These are phyloP conservation scores for Xylariaceae sp. DNA, from an alignment of 2,329 filamentous ascomycete genomes.

Conservation along the genomic window DNA sequence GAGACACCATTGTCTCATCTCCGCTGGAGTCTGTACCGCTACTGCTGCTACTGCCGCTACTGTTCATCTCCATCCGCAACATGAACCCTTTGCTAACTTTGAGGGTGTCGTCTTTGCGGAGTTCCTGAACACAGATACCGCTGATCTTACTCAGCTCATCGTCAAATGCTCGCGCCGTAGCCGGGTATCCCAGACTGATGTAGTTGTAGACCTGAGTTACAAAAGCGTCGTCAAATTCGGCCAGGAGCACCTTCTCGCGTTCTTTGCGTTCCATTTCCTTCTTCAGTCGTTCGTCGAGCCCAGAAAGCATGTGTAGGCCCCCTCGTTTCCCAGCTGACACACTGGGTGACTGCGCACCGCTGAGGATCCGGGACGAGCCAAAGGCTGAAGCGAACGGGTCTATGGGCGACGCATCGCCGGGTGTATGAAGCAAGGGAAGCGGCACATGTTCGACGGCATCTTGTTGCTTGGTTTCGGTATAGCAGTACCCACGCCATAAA, in stretches of 20 bases:
- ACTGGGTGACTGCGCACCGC: slow-evolving; percentile 35
- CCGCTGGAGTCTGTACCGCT: slow-evolving; percentile 23
- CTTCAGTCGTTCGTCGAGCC: slow-evolving; percentile 48
- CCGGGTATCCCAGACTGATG: slow-evolving; percentile 85
- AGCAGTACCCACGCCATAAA: slow-evolving; percentile 71
- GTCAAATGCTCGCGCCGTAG: slow-evolving; percentile 78
- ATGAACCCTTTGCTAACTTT: slow-evolving; percentile 69
- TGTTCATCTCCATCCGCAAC: slow-evolving; percentile 44
- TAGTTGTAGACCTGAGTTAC: slow-evolving; percentile 98
- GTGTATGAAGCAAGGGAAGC: slow-evolving; percentile 49
- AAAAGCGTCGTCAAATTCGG: slow-evolving; percentile 78
- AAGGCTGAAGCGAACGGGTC: slow-evolving; percentile 44
- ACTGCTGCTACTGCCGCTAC: slow-evolving; percentile 9
- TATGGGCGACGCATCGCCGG: slow-evolving; percentile 37
- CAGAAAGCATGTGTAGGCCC: slow-evolving; percentile 39
- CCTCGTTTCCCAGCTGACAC: slow-evolving; percentile 21
- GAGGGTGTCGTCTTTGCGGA: slow-evolving; percentile 63
- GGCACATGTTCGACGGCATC: slow-evolving; percentile 42
- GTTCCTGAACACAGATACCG: slow-evolving; percentile 61
- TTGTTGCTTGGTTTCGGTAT: slow-evolving; percentile 31
- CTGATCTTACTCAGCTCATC: slow-evolving; percentile 81
- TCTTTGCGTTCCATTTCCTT: slow-evolving; percentile 49
- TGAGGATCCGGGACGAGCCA: slow-evolving; percentile 35
- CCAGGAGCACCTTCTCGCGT: slow-evolving; percentile 49
- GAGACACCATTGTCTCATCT: slow-evolving; percentile 26